Conservation (phyloP, 208 protist genomes). For the Strigomonas culicis region DNA sequence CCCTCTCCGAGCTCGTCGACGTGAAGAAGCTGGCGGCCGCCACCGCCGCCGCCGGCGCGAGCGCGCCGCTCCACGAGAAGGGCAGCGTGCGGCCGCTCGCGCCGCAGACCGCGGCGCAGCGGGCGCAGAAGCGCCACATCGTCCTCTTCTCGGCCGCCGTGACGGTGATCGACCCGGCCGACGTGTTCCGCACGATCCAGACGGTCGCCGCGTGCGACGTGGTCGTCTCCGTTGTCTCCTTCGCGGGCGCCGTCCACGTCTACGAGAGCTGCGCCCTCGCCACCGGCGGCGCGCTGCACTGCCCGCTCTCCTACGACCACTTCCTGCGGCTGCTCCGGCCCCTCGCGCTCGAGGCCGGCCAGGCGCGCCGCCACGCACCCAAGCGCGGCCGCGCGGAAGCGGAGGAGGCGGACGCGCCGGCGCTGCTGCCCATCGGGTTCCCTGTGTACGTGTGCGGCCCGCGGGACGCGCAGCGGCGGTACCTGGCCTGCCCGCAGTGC, state of each 20-base stretch:
- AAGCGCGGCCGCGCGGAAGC: conserved; percentile 7
- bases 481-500: conserved; percentile 77
- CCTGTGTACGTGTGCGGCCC: conserved; percentile 31
- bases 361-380: conserved; percentile 2
- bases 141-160: conserved; percentile 70
- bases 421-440: conserved; percentile 66
- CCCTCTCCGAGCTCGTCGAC: conserved; percentile 75
- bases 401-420: conserved; percentile 4
- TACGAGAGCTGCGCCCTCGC: conserved; percentile 48
- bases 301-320: conserved; percentile 80
- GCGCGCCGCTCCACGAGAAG: neutral
- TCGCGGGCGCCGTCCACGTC: conserved; percentile 78
- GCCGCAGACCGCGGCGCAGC: conserved; percentile 3
- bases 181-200: conserved; percentile 66
- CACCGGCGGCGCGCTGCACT: conserved; percentile 61
- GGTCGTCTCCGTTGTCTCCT: conserved; percentile 58
- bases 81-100: neutral
- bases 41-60: neutral
- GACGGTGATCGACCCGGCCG: conserved; percentile 72
- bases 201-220: conserved; percentile 40
- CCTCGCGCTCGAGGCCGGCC: conserved; percentile 21
- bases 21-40: conserved; percentile 42
- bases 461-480: conserved; percentile 10
- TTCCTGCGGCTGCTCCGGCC: conserved; percentile 43
- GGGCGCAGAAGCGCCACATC: conserved; percentile 39